Evolutionary conservation across 1,139 yeast genomes (phyloP).

Genomic region (Pichiaceae sp.): DNA sequence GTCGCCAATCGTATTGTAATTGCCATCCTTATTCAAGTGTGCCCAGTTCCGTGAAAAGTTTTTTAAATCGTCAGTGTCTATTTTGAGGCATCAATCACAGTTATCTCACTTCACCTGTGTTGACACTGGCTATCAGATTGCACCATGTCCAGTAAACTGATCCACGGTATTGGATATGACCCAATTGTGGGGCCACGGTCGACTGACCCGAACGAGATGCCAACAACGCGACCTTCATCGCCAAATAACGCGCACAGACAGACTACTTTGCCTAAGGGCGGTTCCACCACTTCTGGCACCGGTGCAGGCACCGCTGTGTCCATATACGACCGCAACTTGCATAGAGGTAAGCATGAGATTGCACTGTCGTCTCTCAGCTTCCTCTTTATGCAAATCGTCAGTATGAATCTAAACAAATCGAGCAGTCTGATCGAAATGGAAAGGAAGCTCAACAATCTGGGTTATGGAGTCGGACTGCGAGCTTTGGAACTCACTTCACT

Average conservation of each 20-base stretch:
- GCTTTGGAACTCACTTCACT: conserved; percentile 49
- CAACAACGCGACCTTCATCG: not conserved
- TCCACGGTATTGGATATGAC: conserved; percentile 14
- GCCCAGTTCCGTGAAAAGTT: not conserved
- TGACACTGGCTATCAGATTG: too few relatives aligned
- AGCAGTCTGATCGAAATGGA: conserved; percentile 76
- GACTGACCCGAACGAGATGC: conserved; percentile 8
- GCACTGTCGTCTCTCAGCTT: conserved; percentile 61
- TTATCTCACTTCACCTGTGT: too few relatives aligned
- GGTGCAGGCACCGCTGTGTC: conserved; percentile 16
- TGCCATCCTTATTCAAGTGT: conserved; percentile 40
- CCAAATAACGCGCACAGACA: not conserved
- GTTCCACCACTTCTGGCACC: not conserved
- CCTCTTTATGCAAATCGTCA: conserved; percentile 65
- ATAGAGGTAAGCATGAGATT: conserved; percentile 58
- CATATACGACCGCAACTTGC: conserved; percentile 63
- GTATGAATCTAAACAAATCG: conserved; percentile 54
- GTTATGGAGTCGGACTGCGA: conserved; percentile 61
- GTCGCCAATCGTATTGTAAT: conserved; percentile 87
- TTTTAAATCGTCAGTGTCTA: not conserved
- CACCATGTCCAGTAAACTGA: not conserved
- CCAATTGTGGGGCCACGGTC: conserved; percentile 21
- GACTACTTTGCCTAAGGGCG: not conserved
- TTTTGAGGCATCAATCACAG: too few relatives aligned
- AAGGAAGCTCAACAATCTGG: conserved; percentile 63